phyloP scores from a whole-genome alignment of 106 monocot genomes.

The Hemerocallis citrina region DNA sequence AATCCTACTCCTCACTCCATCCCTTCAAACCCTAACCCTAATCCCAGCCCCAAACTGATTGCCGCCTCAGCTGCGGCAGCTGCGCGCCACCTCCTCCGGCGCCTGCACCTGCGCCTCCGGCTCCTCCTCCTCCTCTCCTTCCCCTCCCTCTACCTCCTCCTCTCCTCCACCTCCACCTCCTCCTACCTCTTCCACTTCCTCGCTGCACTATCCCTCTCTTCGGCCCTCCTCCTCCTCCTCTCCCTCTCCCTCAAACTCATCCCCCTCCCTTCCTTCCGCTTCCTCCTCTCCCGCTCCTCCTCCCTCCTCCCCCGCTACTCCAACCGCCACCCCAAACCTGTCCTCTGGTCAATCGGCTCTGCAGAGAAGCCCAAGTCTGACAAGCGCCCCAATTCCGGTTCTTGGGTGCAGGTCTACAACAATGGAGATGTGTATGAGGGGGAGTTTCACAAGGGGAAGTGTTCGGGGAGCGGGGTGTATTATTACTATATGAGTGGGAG shows the following conservation, averaged over 20 bases:
- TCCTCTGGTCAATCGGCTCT: constrained; percentile 65
- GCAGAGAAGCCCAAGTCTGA: constrained; percentile 7
- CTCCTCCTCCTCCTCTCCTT: constrained; percentile 41
- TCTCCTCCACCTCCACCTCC: constrained; percentile 13
- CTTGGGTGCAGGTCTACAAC: constrained; percentile 64
- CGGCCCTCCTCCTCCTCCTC: constrained; percentile 32
- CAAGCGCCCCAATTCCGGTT: constrained; percentile 23
- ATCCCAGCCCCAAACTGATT: background rate
- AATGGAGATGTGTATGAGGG: constrained; percentile 96
- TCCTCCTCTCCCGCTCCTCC: constrained; percentile 23
- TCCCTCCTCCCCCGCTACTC: constrained; percentile 20
- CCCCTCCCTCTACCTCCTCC: constrained; percentile 28
- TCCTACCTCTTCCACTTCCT: constrained; percentile 46
- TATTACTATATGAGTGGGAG: constrained; percentile 97
- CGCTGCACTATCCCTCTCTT: constrained; percentile 33
- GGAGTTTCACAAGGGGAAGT: constrained; percentile 68
- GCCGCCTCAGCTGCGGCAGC: constrained; percentile 1
- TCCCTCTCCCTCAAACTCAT: constrained; percentile 25
- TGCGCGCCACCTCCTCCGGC: constrained; percentile 28
- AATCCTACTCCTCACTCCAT: background rate
- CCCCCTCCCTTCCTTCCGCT: constrained; percentile 19
- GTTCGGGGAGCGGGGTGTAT: constrained; percentile 89
- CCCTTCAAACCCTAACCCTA: background rate
- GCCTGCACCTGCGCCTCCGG: constrained; percentile 47
- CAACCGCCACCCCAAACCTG: constrained; percentile 20